A percentile compares a stretch with the other conserved stretches of the same genome.
phyloP scores from a whole-genome alignment of 2,329 filamentous ascomycete genomes.

The Cercospora sp. region DNA sequence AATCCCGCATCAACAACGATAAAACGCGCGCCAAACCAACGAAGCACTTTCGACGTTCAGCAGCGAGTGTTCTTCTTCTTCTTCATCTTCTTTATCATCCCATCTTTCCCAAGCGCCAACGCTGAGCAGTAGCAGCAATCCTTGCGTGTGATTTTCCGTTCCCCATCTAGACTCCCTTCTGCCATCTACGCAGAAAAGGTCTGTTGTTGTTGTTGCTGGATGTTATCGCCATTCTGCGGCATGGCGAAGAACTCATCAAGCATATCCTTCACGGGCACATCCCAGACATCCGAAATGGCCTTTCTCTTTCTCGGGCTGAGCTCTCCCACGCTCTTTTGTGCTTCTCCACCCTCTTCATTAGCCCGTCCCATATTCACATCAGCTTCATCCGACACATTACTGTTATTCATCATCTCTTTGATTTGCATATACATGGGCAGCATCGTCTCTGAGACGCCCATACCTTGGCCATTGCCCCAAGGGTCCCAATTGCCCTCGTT shows the following conservation, averaged over 20 bases:
- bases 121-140: background rate
- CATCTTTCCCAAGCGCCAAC: background rate
- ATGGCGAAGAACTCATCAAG: slow-evolving; percentile 2
- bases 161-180: background rate
- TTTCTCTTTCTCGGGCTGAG: slow-evolving; percentile 26
- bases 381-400: slow-evolving; percentile 16
- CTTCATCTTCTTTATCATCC: background rate
- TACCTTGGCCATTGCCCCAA: slow-evolving; percentile 20
- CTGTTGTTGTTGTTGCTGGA: background rate
- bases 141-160: background rate
- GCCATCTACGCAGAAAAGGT: background rate
- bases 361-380: slow-evolving; percentile 18
- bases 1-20: background rate
- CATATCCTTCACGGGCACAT: slow-evolving; percentile 20
- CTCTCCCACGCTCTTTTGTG: background rate
- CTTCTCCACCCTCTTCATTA: slow-evolving; percentile 3
- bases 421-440: slow-evolving; percentile 28
- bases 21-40: background rate
- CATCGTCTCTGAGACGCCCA: slow-evolving; percentile 24
- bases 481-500: slow-evolving; percentile 22
- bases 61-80: background rate
- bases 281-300: slow-evolving; percentile 22
- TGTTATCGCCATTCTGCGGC: background rate
- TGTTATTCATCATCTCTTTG: slow-evolving; percentile 27
- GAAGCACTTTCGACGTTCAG: slow-evolving; percentile 1